These are phyloP conservation scores for Aurantiochytrium sp. DNA, from an alignment of 108 stramenopile genomes.

Conservation along the genomic window DNA sequence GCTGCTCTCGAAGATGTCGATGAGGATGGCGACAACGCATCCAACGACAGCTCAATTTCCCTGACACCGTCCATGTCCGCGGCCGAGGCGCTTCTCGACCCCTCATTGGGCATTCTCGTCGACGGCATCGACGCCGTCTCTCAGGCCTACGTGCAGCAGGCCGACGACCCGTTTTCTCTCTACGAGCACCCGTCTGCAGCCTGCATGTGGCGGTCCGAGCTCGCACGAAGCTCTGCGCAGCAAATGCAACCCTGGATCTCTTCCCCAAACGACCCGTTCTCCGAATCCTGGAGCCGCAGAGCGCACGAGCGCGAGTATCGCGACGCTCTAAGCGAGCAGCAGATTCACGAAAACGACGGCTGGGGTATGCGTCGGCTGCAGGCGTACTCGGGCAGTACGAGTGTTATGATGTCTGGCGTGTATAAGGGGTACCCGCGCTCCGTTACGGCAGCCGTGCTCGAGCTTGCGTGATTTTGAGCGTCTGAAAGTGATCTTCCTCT, in stretches of 20 bases:
- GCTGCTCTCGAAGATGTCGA: not conserved
- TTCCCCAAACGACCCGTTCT: not conserved
- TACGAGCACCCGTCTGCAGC: not conserved
- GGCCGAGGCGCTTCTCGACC: not conserved
- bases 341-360: constrained; percentile 3
- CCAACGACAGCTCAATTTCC: not conserved
- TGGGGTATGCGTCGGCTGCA: constrained; percentile 26
- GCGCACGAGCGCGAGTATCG: not conserved
- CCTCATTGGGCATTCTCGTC: not conserved
- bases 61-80: not conserved
- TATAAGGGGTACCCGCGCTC: not conserved
- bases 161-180: not conserved
- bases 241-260: not conserved
- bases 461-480: not conserved
- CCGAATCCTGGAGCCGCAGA: not conserved
- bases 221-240: not conserved
- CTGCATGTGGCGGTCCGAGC: not conserved
- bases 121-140: not conserved
- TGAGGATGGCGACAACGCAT: not conserved
- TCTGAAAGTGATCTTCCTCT: not conserved
- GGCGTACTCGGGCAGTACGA: not conserved
- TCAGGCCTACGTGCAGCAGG: not conserved
- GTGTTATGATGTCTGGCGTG: not conserved
- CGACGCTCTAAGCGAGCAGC: not conserved
- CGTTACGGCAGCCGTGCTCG: not conserved